These are phyloP conservation scores for Helichrysum umbraculigerum DNA, from an alignment of 129 eudicot genomes.

Conservation along the genomic window DNA sequence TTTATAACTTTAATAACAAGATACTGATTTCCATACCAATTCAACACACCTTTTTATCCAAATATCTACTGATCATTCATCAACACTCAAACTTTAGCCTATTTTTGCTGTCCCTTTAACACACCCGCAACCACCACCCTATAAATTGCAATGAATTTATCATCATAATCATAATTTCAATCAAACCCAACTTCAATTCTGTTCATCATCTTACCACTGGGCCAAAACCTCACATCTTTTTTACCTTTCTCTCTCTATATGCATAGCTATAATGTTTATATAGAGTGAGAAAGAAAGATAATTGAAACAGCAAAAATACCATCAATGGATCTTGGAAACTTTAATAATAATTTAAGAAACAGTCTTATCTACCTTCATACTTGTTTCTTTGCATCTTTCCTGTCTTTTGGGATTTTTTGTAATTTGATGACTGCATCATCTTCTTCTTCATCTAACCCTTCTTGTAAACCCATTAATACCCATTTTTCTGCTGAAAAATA, in stretches of 20 bases:
- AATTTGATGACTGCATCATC: slow-evolving; percentile 43
- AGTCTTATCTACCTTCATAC: slow-evolving; percentile 25
- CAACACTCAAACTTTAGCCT: slow-evolving; percentile 8
- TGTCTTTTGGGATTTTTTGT: slow-evolving; percentile 33
- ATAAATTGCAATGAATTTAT: slow-evolving; percentile 29
- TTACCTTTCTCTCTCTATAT: slow-evolving; percentile 27
- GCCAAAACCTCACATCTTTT: neutral
- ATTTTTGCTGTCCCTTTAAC: slow-evolving; percentile 4
- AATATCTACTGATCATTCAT: slow-evolving; percentile 5
- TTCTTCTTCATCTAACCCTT: slow-evolving; percentile 42
- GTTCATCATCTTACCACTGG: slow-evolving; percentile 26
- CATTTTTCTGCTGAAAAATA: slow-evolving; percentile 28
- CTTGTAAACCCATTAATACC: slow-evolving; percentile 29
- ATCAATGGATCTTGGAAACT: slow-evolving; percentile 46
- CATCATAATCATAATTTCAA: slow-evolving; percentile 12
- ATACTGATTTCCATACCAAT: neutral
- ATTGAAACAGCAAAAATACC: neutral
- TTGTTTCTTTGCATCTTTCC: slow-evolving; percentile 20
- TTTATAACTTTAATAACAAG: no score
- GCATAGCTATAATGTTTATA: slow-evolving; percentile 5
- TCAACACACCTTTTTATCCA: slow-evolving; percentile 8
- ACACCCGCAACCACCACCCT: slow-evolving; percentile 28
- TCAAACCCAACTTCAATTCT: neutral
- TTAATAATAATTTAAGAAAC: slow-evolving; percentile 25
- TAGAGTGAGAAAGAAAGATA: slow-evolving; percentile 34